Evolutionary conservation across 352 stramenopile genomes (phyloP).

Genomic region (Phytophthora meadii): DNA sequence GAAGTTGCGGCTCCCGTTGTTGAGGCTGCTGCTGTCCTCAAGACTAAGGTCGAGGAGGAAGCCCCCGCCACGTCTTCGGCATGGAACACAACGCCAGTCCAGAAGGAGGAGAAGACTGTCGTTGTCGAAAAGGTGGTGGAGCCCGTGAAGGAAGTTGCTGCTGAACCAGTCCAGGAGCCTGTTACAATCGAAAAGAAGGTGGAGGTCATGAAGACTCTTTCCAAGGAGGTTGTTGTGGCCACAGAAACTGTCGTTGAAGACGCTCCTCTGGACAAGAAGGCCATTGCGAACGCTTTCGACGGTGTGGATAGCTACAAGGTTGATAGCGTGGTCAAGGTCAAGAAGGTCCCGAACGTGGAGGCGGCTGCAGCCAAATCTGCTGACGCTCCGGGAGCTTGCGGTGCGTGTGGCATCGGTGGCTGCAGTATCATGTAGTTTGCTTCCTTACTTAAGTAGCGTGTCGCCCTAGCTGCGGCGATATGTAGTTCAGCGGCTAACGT

Average conservation of each 20-base stretch:
- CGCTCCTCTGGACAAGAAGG: conserved; percentile 34
- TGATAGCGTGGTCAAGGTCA: conserved; percentile 40
- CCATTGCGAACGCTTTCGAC: conserved; percentile 41
- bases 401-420: conserved; percentile 34
- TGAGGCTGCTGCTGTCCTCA: conserved; percentile 11
- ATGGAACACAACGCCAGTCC: conserved; percentile 37
- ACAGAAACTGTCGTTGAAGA: conserved; percentile 24
- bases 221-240: conserved; percentile 28
- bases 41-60: conserved; percentile 29
- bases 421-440: conserved; percentile 43
- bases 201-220: conserved; percentile 15
- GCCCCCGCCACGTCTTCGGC: conserved; percentile 16
- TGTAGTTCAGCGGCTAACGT: neutral
- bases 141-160: conserved; percentile 20
- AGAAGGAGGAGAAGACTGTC: conserved; percentile 18
- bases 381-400: conserved; percentile 30
- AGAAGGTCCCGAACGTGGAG: conserved; percentile 32
- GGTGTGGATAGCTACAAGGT: conserved; percentile 46
- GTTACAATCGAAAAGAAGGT: conserved; percentile 11
- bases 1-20: conserved; percentile 12
- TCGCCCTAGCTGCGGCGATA: neutral
- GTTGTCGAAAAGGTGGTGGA: conserved; percentile 15
- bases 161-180: conserved; percentile 16
- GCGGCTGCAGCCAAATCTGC: conserved; percentile 23
- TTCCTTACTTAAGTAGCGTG: conserved; percentile 25